These are phyloP conservation scores for Malus hybrid DNA, from an alignment of 331 rosid species.

Conservation along the genomic window DNA sequence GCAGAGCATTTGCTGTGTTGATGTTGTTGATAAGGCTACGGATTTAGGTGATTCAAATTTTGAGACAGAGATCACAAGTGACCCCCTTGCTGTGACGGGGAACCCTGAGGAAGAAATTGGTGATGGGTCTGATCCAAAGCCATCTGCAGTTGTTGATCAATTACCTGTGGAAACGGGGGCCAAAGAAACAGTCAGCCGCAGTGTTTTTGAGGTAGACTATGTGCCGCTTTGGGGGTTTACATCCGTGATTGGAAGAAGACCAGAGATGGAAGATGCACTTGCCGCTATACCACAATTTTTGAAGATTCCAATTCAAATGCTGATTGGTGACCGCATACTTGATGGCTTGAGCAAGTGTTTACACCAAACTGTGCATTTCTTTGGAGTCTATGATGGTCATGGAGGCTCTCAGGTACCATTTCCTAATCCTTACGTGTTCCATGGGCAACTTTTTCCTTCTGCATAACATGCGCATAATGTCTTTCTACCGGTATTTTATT, in stretches of 20 bases:
- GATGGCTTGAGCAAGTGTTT: conserved; percentile 51
- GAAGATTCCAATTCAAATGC: conserved; percentile 71
- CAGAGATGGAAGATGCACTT: conserved; percentile 88
- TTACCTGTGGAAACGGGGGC: conserved; percentile 43
- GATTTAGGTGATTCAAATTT: conserved; percentile 21
- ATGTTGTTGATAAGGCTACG: conserved; percentile 31
- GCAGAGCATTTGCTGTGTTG: conserved; percentile 27
- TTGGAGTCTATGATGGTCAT: conserved; percentile 93
- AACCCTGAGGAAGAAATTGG: conserved; percentile 45
- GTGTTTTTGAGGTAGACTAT: conserved; percentile 80
- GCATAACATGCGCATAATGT: not conserved
- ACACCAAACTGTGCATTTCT: conserved; percentile 60
- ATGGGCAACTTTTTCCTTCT: not conserved
- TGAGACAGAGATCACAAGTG: conserved; percentile 30
- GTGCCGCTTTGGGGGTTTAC: conserved; percentile 78
- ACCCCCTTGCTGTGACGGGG: conserved; percentile 32
- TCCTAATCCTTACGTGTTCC: not conserved
- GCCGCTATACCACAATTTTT: conserved; percentile 47
- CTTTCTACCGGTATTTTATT: not conserved
- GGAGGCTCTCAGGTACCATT: conserved; percentile 80
- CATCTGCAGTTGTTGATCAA: conserved; percentile 34
- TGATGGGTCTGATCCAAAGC: conserved; percentile 23
- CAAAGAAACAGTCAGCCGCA: conserved; percentile 41
- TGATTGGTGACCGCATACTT: conserved; percentile 46
- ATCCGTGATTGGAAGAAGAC: conserved; percentile 76